Base-by-base conservation (phyloP, 1,139 yeast species). In the Sugiyamaella castrensis region DNA sequence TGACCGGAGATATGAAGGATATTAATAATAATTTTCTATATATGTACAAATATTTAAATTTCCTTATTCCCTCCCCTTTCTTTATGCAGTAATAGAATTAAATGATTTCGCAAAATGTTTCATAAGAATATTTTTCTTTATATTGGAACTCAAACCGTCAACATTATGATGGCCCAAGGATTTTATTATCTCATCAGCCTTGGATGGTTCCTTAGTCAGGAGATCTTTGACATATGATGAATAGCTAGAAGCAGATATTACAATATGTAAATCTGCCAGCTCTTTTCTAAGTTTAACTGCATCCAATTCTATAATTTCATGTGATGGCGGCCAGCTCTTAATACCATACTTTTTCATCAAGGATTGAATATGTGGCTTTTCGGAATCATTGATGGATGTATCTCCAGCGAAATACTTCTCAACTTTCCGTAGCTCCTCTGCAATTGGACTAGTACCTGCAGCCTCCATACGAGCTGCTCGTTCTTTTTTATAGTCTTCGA, bases 291-390 rank as follows among this genome's bases (percentile, higher is more conserved):
- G 53, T 29, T 43, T 42, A 16, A 57, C 53, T 27, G 64, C 50
- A 34, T 67, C 66, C 40, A 69, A 58, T 35, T 57, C 46, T 30
- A 64, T 56, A n/a, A 60, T 47, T 30, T 54, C 57, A 43, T 53
- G 57, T 16, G 57, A 58, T 57, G 73, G 77, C 32, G 89, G 87
- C 82, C 88, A 83, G 50, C 80, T 71, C 41, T 72, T 68, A 48
- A 84, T 77, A 40, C 78, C 77, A 63, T 84, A 61, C 56, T 74
- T 71, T 41, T 67, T 61, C 59, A 71, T 73, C 55, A 84, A 75
- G 46, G 71, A 68, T 43, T 72, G 65, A 53, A 82, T 72, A 55
- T 79, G 78, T 12, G 41, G 29, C 63, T 63, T 24, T 73, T 59
- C 37, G 36, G 43, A 29, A 10, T 51, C 55, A 11, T 50, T 19